Conservation (phyloP, 1,284 basidiomycete species). For the Ustilago lituana region DNA sequence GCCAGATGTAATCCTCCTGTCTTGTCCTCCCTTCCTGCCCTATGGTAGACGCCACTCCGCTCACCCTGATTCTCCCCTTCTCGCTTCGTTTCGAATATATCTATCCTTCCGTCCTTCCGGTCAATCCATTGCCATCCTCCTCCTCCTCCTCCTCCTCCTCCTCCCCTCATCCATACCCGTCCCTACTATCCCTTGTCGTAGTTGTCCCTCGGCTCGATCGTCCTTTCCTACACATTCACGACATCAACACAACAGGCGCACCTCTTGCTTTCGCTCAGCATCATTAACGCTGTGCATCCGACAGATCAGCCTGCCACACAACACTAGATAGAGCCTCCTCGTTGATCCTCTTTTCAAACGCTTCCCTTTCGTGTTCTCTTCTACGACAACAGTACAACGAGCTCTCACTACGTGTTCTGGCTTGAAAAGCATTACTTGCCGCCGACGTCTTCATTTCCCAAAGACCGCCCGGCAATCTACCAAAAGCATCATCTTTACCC, state of each 20-base stretch:
- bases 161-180: neutral
- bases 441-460: neutral
- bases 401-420: no score
- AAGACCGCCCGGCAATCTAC: conserved; percentile 4
- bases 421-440: conserved; percentile 1
- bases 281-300: neutral
- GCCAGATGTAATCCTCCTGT: no score
- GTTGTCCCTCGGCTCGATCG: neutral
- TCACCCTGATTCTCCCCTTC: conserved; percentile 1
- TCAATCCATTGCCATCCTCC: conserved; percentile 7
- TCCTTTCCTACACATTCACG: neutral
- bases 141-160: neutral
- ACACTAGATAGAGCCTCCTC: no score
- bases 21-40: no score
- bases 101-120: conserved; percentile 20
- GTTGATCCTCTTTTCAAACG: no score
- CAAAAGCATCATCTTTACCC: conserved; percentile 15
- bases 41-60: no score
- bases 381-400: no score
- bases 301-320: neutral
- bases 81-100: conserved; percentile 26
- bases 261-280: neutral
- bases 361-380: no score
- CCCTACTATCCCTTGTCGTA: neutral
- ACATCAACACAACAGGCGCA: neutral